Evolutionary conservation across 2,329 filamentous ascomycete genomes (phyloP), one percentile per base, ranked within the genome.

Genomic region (Nannizziopsis arthrosporioides): DNA sequence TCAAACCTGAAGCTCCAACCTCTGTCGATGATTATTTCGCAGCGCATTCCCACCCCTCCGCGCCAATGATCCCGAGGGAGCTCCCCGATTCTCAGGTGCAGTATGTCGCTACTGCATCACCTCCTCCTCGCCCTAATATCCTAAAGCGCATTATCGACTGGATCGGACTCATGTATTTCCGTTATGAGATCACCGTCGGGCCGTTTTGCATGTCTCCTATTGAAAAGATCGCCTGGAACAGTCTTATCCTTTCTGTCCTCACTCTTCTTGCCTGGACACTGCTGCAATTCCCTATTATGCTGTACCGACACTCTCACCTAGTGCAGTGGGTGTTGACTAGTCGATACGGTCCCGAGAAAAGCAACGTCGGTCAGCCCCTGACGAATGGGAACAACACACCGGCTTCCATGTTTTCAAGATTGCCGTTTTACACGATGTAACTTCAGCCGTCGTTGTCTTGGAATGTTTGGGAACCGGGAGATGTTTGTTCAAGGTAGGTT

Each of bases 171-270:
- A 63, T 63, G 55, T 71, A 71, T 48, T 70, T 72, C 53, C 67
- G 63, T 47, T 72, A 71, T 52, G 68, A 72, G 54, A 67, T 72
- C 41, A 72, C 68, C 2, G 70, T 67, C 48, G 64, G 65, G 5
- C 55, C 68, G 5, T 71, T 71, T 52, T 60, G 69, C 18, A 63
- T 72, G 64, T 69, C 65, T 0, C 61, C 66, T 1, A 60, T 55
- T 41, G 69, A 73, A 54, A 73, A 70, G 49, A 52, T 65, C 7
- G 60, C 66, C 9, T 61, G 67, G 49, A 70, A 71, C 51, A 57
- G 60, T 5, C 64, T 69, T 42, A 60, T 70, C 18, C 34, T 69
- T 1, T 53, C 64, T 8, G 56, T 63, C 39, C 44, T 67, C 35
- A 56, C 53, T 15, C 59, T 68, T 7, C 56, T 68, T 3, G 39